Conservation (phyloP, 1,284 basidiomycete species). For the Pisolithus thermaeus region DNA sequence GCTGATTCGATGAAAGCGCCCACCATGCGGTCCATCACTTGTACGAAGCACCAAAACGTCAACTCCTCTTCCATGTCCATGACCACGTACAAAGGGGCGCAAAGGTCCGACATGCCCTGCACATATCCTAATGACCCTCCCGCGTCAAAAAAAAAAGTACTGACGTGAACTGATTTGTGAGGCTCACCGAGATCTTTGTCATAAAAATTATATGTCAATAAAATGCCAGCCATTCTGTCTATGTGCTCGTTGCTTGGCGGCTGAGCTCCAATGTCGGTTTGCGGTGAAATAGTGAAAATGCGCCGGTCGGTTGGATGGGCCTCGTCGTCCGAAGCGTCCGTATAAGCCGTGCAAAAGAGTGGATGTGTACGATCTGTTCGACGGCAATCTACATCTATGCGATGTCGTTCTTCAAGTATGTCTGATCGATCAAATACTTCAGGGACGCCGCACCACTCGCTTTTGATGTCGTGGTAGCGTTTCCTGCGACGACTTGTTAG, state of each 20-base stretch:
- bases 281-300: slow-evolving; percentile 66
- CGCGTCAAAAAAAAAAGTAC: slow-evolving; percentile 9
- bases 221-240: slow-evolving; percentile 69
- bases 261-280: slow-evolving; percentile 72
- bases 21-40: slow-evolving; percentile 94
- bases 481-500: slow-evolving; percentile 37
- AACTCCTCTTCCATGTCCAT: slow-evolving; percentile 84
- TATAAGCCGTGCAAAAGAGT: slow-evolving; percentile 60
- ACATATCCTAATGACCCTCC: slow-evolving; percentile 62
- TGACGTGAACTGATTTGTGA: slow-evolving; percentile 11
- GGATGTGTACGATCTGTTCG: slow-evolving; percentile 93
- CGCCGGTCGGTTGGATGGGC: slow-evolving; percentile 49
- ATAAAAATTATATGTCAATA: slow-evolving; percentile 92
- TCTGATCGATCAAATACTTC: slow-evolving; percentile 76
- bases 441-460: slow-evolving; percentile 76
- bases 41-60: slow-evolving; percentile 95
- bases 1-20: slow-evolving; percentile 19
- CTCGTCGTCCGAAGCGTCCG: slow-evolving; percentile 33
- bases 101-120: slow-evolving; percentile 97
- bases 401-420: slow-evolving; percentile 81
- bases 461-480: slow-evolving; percentile 67
- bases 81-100: slow-evolving; percentile 90
- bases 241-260: slow-evolving; percentile 86
- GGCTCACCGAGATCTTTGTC: slow-evolving; percentile 79
- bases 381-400: slow-evolving; percentile 93